Evolutionary conservation across 164 flowering plant species (phyloP).

Genomic region (Amborella trichopoda): DNA sequence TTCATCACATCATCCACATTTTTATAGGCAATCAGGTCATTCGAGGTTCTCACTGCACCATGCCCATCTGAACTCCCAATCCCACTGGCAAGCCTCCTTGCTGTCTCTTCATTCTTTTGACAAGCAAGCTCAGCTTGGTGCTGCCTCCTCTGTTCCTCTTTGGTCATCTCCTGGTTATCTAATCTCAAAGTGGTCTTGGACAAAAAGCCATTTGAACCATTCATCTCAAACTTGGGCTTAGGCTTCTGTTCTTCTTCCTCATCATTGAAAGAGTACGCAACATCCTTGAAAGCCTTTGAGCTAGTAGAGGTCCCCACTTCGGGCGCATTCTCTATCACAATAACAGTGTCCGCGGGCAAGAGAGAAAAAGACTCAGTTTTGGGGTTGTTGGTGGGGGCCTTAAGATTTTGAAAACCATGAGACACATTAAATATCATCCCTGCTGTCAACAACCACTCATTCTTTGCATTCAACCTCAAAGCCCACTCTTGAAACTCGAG

Average conservation of each 20-base stretch:
- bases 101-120: constrained; percentile 82
- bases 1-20: constrained; percentile 52
- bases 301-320: constrained; percentile 43
- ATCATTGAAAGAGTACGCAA: constrained; percentile 72
- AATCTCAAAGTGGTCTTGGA: constrained; percentile 64
- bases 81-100: constrained; percentile 62
- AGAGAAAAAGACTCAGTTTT: constrained; percentile 40
- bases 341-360: constrained; percentile 66
- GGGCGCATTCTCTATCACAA: constrained; percentile 24
- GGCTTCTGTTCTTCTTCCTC: constrained; percentile 45
- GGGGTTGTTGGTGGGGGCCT: constrained; percentile 26
- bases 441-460: constrained; percentile 42
- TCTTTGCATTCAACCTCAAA: constrained; percentile 49
- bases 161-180: constrained; percentile 55
- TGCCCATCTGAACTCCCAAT: constrained; percentile 26
- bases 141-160: constrained; percentile 67
- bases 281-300: constrained; percentile 58
- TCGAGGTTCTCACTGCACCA: constrained; percentile 13
- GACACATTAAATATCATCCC: constrained; percentile 76
- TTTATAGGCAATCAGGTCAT: constrained; percentile 58
- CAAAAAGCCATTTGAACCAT: constrained; percentile 10
- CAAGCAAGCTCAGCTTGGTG: constrained; percentile 85
- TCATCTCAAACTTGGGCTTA: constrained; percentile 20
- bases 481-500: constrained; percentile 78
- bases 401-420: constrained; percentile 67